phyloP scores from a whole-genome alignment of 2,329 filamentous ascomycete species.

The Ceratocystis ficicola region DNA sequence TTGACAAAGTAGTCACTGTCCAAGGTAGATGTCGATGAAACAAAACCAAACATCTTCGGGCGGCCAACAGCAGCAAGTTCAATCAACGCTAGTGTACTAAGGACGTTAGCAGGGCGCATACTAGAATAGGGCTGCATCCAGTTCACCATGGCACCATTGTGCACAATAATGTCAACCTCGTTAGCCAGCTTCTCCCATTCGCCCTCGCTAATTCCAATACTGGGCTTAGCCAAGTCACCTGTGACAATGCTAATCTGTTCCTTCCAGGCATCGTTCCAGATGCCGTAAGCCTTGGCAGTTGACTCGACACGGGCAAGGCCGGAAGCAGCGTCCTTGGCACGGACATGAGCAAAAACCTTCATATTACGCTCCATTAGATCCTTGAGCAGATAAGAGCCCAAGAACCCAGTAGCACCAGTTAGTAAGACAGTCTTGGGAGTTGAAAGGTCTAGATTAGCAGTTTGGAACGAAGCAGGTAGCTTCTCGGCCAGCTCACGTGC shows the following conservation, averaged over 20 bases:
- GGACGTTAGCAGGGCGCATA: slow-evolving; percentile 62
- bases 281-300: slow-evolving; percentile 62
- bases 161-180: slow-evolving; percentile 59
- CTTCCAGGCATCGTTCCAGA: slow-evolving; percentile 63
- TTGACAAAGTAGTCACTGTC: slow-evolving; percentile 73
- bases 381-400: slow-evolving; percentile 67
- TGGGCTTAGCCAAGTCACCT: slow-evolving; percentile 61
- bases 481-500: slow-evolving; percentile 38
- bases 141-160: slow-evolving; percentile 73
- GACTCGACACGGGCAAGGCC: slow-evolving; percentile 53
- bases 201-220: slow-evolving; percentile 56
- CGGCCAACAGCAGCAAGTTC: slow-evolving; percentile 63
- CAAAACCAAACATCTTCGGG: slow-evolving; percentile 68
- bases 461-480: slow-evolving; percentile 35
- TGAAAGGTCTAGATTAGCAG: slow-evolving; percentile 26
- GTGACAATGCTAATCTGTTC: slow-evolving; percentile 53
- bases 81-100: slow-evolving; percentile 66
- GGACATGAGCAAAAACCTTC: slow-evolving; percentile 63
- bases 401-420: slow-evolving; percentile 80
- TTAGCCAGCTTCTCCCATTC: slow-evolving; percentile 54
- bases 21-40: slow-evolving; percentile 70
- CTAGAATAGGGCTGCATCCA: slow-evolving; percentile 71
- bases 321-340: slow-evolving; percentile 49
- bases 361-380: slow-evolving; percentile 55
- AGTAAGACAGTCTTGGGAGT: slow-evolving; percentile 54